These are phyloP conservation scores for Aspergillus pseudoglaucus DNA, from an alignment of 2,329 filamentous ascomycete species.

Conservation along the genomic window DNA sequence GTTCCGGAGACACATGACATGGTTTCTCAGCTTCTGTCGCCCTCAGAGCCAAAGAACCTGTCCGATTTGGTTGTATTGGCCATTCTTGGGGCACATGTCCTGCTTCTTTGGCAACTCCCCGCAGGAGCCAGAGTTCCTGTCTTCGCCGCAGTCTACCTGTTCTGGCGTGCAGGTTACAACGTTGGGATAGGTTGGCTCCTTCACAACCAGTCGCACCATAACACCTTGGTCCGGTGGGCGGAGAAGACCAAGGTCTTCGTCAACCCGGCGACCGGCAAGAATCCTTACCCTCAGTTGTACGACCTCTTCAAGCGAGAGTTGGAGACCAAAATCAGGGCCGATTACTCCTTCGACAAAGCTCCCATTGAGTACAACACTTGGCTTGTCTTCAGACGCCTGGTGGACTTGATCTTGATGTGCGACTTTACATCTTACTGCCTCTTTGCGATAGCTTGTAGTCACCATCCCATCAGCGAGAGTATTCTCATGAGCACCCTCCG, in stretches of 20 bases:
- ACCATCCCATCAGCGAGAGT: constrained; percentile 66
- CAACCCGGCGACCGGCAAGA: constrained; percentile 69
- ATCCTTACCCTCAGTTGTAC: constrained; percentile 77
- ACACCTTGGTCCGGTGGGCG: constrained; percentile 79
- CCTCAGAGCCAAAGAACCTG: constrained; percentile 88
- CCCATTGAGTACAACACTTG: constrained; percentile 99
- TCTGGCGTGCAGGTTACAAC: constrained; percentile 92
- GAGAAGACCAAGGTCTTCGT: constrained; percentile 81
- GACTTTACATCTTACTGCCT: constrained; percentile 96
- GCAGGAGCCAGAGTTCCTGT: constrained; percentile 62
- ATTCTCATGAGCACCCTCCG: constrained; percentile 62
- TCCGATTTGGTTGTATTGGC: constrained; percentile 75
- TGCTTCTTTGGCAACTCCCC: constrained; percentile 68
- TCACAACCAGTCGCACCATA: constrained; percentile 82
- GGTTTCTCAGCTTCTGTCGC: constrained; percentile 94
- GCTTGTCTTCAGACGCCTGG: constrained; percentile 90
- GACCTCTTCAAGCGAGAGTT: constrained; percentile 78
- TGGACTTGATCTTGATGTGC: constrained; percentile 97
- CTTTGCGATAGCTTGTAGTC: constrained; percentile 83
- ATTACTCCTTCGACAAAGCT: constrained; percentile 89
- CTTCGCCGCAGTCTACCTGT: constrained; percentile 78
- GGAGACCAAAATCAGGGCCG: constrained; percentile 86
- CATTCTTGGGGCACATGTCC: constrained; percentile 69
- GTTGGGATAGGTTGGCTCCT: constrained; percentile 86
- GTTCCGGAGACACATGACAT: constrained; percentile 97